Evolutionary conservation across 441 rosid species (phyloP).

Genomic region (Bruguiera hainesii): DNA sequence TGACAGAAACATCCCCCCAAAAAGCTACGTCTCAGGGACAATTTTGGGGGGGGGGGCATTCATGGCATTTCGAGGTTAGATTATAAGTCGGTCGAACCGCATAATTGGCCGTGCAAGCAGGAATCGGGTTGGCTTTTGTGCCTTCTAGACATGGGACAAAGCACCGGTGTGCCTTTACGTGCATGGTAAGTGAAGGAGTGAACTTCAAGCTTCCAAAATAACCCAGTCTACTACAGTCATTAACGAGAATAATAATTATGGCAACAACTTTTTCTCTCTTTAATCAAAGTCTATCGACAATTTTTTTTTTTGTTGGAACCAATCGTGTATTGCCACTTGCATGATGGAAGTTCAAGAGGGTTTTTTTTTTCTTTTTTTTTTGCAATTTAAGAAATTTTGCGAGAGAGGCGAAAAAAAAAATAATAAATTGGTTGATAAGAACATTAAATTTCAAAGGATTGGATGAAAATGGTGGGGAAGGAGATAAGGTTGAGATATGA

Average conservation of each 20-base stretch:
- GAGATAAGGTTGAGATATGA: conserved; percentile 39
- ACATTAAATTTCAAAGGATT: background rate
- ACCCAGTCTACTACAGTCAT: background rate
- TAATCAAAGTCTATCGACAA: too few species aligned
- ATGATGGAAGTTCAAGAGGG: background rate
- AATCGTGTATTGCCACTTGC: conserved; percentile 12
- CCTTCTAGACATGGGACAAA: conserved; percentile 41
- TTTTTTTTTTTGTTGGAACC: background rate
- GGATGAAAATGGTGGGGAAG: conserved; percentile 1
- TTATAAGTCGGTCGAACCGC: conserved; percentile 3
- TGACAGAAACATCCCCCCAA: conserved; percentile 27
- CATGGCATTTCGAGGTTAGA: conserved; percentile 9
- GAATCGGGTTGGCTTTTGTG: conserved; percentile 34
- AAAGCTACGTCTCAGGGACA: background rate
- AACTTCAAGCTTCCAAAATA: conserved; percentile 15
- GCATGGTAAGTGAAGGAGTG: conserved; percentile 45
- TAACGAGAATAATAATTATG: background rate
- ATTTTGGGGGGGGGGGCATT: conserved; percentile 11
- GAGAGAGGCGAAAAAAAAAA: too few species aligned
- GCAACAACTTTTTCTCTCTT: background rate
- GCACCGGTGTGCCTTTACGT: conserved; percentile 38
- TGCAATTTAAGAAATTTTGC: too few species aligned
- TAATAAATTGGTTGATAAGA: too few species aligned
- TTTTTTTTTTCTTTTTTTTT: background rate
- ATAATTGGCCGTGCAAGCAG: conserved; percentile 43